These are phyloP conservation scores for Nicotiana benthamiana DNA, from an alignment of 257 asterid species.

Conservation along the genomic window DNA sequence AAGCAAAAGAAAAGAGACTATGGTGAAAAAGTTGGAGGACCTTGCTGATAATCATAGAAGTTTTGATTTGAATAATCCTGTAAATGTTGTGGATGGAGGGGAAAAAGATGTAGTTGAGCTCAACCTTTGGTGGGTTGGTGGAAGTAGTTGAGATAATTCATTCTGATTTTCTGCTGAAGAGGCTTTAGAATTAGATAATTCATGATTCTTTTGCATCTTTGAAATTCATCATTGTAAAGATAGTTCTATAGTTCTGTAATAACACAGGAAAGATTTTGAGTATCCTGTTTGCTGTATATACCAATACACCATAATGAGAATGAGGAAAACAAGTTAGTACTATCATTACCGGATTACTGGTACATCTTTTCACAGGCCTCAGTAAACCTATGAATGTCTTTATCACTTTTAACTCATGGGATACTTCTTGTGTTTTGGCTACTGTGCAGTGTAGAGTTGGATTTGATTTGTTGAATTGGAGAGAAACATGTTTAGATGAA, in stretches of 20 bases:
- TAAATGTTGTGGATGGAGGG: constrained; percentile 17
- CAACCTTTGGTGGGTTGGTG: constrained; percentile 38
- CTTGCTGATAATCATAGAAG: constrained; percentile 8
- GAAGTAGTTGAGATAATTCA: constrained; percentile 19
- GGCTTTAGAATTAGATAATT: background rate
- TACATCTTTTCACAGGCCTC: no score
- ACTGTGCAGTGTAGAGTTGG: background rate
- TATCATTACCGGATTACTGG: background rate
- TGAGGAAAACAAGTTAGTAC: background rate
- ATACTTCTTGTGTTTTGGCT: background rate
- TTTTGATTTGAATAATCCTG: constrained; percentile 46
- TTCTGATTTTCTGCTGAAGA: background rate
- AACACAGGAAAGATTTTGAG: background rate
- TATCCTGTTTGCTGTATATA: background rate
- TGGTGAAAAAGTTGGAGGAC: constrained; percentile 18
- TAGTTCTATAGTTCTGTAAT: background rate
- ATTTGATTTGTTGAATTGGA: constrained; percentile 19
- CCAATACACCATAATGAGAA: background rate
- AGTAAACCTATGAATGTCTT: background rate
- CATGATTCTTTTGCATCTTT: constrained; percentile 5
- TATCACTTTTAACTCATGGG: background rate
- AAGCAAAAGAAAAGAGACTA: constrained; percentile 19
- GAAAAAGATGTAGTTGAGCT: constrained; percentile 14
- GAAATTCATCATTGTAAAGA: background rate
- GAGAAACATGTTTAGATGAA: constrained; percentile 13